Base-by-base conservation (phyloP, 176 grass and related monocot species). In the Oryza coarctata region DNA sequence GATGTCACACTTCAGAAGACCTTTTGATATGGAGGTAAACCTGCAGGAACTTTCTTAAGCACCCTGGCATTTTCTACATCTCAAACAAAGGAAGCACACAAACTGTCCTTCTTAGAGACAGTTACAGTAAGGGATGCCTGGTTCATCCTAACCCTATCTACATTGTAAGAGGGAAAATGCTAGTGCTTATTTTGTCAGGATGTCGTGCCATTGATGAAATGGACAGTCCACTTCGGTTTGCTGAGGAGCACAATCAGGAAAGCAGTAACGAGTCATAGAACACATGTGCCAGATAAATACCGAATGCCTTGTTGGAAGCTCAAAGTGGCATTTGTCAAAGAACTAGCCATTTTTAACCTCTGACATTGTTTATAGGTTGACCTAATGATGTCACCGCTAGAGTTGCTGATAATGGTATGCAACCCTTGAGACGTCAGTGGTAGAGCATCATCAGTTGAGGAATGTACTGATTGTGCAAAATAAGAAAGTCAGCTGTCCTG, bases 51-150 rank as follows among this genome's bases (percentile, higher is more conserved):
- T 91, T 94, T 81, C 88, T 94, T 52, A 94, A 91, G 72, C 73
- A 94, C 39, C 86, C 86, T 30, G 88, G 92, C 23, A 87, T 94
- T 73, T 94, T 94, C 78, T 94, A 94, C 72, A 88, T 94, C 63
- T 91, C 86, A 5, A 94, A 86, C 6, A 94, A 94, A 78, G 88
- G 92, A 83, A 70, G 77, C 33, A 57, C 75, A 12, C 88, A 86
- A 60, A 91, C 67, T 15, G 71, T 91, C 28, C 69, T 93, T 80
- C 88, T 91, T 50, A 86, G 83, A 32, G 88, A 94, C 70, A 82
- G 83, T 36, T 91, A 88, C 77, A 61, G 26, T 64, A 94, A 91
- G 91, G 83, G 86, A 65, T 86, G 49, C 64, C 34, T 84, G 58
- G 22, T 88, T 50, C 76, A 89, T 67, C 80, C 83, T 45, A 91